Conservation (phyloP, 441 rosid genomes). For the Populus hybrid region DNA sequence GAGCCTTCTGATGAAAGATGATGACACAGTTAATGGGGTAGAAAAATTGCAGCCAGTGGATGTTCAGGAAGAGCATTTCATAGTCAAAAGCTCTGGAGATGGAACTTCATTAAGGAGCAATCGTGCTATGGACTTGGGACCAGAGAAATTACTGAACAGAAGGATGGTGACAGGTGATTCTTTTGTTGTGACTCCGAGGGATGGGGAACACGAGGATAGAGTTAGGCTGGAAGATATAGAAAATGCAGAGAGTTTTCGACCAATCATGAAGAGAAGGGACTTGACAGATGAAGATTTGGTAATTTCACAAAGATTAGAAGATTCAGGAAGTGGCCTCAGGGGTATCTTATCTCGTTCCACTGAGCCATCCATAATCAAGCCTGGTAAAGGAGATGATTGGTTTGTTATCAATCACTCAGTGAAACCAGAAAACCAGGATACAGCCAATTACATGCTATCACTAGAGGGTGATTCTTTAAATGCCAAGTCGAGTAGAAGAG, state of each 20-base stretch:
- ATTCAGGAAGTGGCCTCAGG: conserved; percentile 31
- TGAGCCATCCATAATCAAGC: conserved; percentile 40
- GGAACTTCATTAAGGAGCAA: conserved; percentile 20
- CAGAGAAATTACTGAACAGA: conserved; percentile 32
- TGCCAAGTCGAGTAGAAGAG: conserved; percentile 36
- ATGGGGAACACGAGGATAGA: conserved; percentile 33
- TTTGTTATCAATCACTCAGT: conserved; percentile 33
- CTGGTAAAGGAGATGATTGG: conserved; percentile 65
- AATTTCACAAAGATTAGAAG: conserved; percentile 43
- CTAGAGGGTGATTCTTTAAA: conserved; percentile 18
- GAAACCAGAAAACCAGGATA: conserved; percentile 31
- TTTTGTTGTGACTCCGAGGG: conserved; percentile 34
- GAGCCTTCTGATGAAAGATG: conserved; percentile 58
- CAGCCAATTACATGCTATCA: conserved; percentile 21
- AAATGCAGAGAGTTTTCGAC: conserved; percentile 38
- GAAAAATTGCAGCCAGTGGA: conserved; percentile 27
- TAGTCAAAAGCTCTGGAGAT: conserved; percentile 31
- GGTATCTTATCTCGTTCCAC: conserved; percentile 30
- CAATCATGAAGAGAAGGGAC: conserved; percentile 49
- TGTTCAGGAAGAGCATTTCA: conserved; percentile 37
- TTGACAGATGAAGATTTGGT: conserved; percentile 46
- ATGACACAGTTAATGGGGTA: conserved; percentile 28
- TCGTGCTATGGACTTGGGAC: conserved; percentile 29
- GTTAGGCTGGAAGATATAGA: conserved; percentile 39
- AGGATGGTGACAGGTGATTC: conserved; percentile 39